A percentile compares a stretch with the other conserved stretches of the same genome.
phyloP scores from a whole-genome alignment of 192 early-diverging fungal genomes.

The Linnemannia schmuckeri region DNA sequence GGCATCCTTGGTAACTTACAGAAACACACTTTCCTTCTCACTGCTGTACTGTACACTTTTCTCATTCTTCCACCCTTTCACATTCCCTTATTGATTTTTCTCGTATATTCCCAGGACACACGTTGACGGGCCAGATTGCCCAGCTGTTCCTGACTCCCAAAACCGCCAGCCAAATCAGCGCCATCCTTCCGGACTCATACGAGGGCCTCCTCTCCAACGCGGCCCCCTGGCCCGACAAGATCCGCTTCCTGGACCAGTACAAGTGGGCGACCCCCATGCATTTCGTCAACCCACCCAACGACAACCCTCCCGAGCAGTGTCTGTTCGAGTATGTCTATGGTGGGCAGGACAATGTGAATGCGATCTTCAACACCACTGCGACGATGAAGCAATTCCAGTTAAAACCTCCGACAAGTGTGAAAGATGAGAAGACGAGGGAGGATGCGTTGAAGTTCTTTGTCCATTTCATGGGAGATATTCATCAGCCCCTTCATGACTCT shows the following conservation, averaged over 20 bases:
- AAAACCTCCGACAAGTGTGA: constrained; percentile 25
- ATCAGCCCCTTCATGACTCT: constrained; percentile 61
- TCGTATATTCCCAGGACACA: constrained; percentile 35
- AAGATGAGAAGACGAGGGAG: neutral
- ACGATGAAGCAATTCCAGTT: constrained; percentile 35
- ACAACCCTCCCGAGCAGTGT: constrained; percentile 58
- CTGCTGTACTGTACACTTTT: too few relatives aligned
- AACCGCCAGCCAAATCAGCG: constrained; percentile 19
- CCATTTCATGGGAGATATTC: constrained; percentile 64
- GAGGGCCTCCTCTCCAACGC: constrained; percentile 45
- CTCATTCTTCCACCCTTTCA: neutral
- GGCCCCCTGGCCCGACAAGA: constrained; percentile 32
- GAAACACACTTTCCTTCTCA: neutral
- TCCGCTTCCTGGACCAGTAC: constrained; percentile 21
- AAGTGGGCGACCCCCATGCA: constrained; percentile 49
- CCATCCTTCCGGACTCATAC: constrained; percentile 34
- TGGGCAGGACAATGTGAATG: constrained; percentile 52
- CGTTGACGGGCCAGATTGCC: constrained; percentile 56
- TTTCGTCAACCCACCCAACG: constrained; percentile 38
- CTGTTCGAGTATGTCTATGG: constrained; percentile 22
- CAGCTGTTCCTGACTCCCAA: constrained; percentile 55
- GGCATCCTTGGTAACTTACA: constrained; percentile 23
- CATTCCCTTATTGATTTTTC: neutral
- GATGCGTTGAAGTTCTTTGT: constrained; percentile 60
- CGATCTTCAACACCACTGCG: constrained; percentile 55